Percentiles rank a stretch among this genome's conserved stretches.
Evolutionary conservation across 805 yeast genomes (phyloP).

Genomic region (Scheffersomyces ergatensis): DNA sequence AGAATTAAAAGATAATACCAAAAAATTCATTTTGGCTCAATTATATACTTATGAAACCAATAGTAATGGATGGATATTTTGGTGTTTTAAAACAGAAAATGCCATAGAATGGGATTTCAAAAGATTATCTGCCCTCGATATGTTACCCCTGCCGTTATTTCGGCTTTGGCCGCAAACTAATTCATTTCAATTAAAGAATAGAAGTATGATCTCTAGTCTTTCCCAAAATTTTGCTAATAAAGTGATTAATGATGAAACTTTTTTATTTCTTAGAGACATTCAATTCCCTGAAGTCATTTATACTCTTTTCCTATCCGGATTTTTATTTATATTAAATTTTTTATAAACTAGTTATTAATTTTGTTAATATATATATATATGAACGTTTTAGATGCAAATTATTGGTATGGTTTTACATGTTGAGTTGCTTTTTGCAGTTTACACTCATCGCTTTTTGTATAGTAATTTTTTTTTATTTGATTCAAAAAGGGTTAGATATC

Average conservation of each 20-base stretch:
- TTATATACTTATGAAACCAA: slow-evolving; percentile 47
- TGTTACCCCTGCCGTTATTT: slow-evolving; percentile 15
- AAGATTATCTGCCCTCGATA: slow-evolving; percentile 40
- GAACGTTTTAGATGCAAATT: too few species aligned
- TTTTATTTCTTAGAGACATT: background rate
- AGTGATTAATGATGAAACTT: background rate
- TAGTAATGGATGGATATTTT: slow-evolving; percentile 63
- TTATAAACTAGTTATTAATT: too few species aligned
- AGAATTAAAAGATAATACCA: slow-evolving; percentile 28
- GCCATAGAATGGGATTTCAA: slow-evolving; percentile 69
- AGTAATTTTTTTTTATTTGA: too few species aligned
- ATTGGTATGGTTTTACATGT: too few species aligned
- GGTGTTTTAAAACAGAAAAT: slow-evolving; percentile 70
- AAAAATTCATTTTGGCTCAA: slow-evolving; percentile 60
- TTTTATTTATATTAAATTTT: background rate
- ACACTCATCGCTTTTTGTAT: too few species aligned
- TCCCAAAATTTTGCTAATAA: background rate
- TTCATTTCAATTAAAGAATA: background rate
- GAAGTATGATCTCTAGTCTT: background rate
- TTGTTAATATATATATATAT: too few species aligned
- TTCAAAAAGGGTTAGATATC: too few species aligned
- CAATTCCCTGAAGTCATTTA: background rate
- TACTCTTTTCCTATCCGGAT: background rate
- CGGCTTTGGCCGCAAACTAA: background rate
- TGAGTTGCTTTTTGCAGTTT: too few species aligned